A percentile compares a stretch with the other conserved stretches of the same genome.
Conservation (phyloP, 2,329 filamentous ascomycete species). For the Boeremia exigua region DNA sequence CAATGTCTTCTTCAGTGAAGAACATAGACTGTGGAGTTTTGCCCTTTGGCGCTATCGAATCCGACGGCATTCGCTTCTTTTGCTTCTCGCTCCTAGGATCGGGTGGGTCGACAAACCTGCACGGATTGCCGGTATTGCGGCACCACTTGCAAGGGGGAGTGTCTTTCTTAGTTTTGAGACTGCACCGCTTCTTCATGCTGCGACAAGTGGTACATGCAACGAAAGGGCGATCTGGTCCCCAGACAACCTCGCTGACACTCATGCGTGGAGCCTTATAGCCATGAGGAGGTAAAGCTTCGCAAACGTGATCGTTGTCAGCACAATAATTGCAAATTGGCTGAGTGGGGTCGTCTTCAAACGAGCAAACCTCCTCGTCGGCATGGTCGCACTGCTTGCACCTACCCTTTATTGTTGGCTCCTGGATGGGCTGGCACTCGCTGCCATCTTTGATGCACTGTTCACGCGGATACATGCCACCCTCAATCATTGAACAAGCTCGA, state of each 20-base stretch:
- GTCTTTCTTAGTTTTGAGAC: constrained; percentile 34
- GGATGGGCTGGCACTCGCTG: constrained; percentile 43
- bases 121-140: constrained; percentile 31
- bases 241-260: constrained; percentile 28
- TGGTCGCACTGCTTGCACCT: constrained; percentile 39
- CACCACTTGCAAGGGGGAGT: constrained; percentile 45
- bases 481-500: constrained; percentile 34
- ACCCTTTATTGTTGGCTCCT: constrained; percentile 37
- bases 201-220: constrained; percentile 39
- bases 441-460: constrained; percentile 22
- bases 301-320: constrained; percentile 16
- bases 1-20: constrained; percentile 26
- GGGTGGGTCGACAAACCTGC: constrained; percentile 37
- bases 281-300: constrained; percentile 21
- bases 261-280: constrained; percentile 28
- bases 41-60: constrained; percentile 13
- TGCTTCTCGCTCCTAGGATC: constrained; percentile 9
- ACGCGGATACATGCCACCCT: constrained; percentile 39
- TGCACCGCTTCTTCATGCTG: constrained; percentile 37
- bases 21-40: not conserved
- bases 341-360: constrained; percentile 25
- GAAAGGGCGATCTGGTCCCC: constrained; percentile 25
- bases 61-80: constrained; percentile 3
- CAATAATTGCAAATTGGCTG: constrained; percentile 32
- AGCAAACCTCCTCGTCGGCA: constrained; percentile 23